phyloP scores from a whole-genome alignment of 2,329 filamentous ascomycete genomes.

The Colletotrichum orbiculare region DNA sequence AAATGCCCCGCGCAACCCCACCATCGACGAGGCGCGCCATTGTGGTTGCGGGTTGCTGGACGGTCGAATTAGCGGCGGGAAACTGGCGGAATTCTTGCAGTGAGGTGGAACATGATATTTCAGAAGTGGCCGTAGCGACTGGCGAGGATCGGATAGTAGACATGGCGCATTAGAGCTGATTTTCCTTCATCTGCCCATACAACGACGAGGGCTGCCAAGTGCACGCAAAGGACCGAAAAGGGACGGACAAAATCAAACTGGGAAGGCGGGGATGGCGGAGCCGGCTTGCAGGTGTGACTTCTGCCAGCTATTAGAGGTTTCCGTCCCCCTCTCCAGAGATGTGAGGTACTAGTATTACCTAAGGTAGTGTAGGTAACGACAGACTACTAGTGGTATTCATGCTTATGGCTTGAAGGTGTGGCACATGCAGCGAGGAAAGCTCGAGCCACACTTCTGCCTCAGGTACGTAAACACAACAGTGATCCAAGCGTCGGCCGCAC shows the following conservation, averaged over 20 bases:
- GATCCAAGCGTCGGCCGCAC: constrained; percentile 6
- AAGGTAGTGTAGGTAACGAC: too few relatives aligned
- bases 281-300: neutral
- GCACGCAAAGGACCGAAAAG: too few relatives aligned
- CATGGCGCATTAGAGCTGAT: neutral
- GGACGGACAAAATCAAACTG: neutral
- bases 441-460: neutral
- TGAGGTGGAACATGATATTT: neutral
- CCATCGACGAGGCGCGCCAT: constrained; percentile 24
- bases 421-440: neutral
- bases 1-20: constrained; percentile 35
- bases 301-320: too few relatives aligned
- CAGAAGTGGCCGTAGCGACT: neutral
- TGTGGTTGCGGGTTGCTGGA: constrained; percentile 12
- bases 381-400: neutral
- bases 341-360: too few relatives aligned
- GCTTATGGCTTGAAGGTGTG: neutral
- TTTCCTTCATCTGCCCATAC: too few relatives aligned
- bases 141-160: neutral
- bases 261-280: constrained; percentile 29
- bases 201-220: too few relatives aligned
- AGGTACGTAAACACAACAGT: too few relatives aligned
- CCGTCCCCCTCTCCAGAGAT: too few relatives aligned
- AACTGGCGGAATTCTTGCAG: constrained; percentile 20
- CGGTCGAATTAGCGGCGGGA: constrained; percentile 23